Evolutionary conservation across 768 basidiomycete genomes (phyloP).

Genomic region (Thelephora ganbajun): DNA sequence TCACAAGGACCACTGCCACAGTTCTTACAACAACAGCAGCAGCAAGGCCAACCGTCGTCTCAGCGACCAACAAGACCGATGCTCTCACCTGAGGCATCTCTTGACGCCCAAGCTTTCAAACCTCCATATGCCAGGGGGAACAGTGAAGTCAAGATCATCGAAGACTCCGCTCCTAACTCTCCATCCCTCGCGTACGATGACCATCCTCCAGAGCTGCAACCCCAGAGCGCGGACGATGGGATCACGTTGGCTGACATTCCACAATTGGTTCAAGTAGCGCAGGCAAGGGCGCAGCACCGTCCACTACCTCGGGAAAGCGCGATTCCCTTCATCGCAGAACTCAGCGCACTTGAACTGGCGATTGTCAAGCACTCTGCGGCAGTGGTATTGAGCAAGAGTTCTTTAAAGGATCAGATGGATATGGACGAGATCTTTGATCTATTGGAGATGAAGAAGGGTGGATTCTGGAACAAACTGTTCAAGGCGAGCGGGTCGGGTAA

Average conservation of each 20-base stretch:
- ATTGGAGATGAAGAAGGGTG: conserved; percentile 83
- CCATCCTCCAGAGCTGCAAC: conserved; percentile 9
- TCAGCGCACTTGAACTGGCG: conserved; percentile 72
- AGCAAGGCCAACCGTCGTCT: conserved; percentile 12
- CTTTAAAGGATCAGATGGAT: conserved; percentile 71
- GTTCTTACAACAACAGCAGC: conserved; percentile 15
- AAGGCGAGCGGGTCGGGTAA: conserved; percentile 61
- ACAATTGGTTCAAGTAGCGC: conserved; percentile 82
- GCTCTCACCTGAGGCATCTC: conserved; percentile 24
- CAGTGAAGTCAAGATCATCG: conserved; percentile 81
- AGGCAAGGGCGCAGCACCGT: conserved; percentile 80
- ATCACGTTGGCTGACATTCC: conserved; percentile 93
- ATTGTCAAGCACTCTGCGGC: conserved; percentile 90
- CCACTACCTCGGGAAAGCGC: conserved; percentile 64
- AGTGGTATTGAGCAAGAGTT: conserved; percentile 61
- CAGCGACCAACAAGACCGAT: conserved; percentile 19
- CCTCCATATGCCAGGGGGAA: conserved; percentile 67
- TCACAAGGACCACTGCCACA: conserved; percentile 16
- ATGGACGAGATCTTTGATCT: conserved; percentile 89
- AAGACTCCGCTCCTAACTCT: conserved; percentile 63
- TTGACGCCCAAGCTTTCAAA: conserved; percentile 32
- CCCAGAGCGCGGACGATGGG: conserved; percentile 49
- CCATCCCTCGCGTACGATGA: conserved; percentile 41
- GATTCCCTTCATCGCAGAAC: conserved; percentile 74
- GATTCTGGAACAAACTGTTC: conserved; percentile 94